A percentile compares a stretch with the other conserved stretches of the same genome.
Conservation (phyloP, 1,284 basidiomycete species). For the Marasmius oreades region DNA sequence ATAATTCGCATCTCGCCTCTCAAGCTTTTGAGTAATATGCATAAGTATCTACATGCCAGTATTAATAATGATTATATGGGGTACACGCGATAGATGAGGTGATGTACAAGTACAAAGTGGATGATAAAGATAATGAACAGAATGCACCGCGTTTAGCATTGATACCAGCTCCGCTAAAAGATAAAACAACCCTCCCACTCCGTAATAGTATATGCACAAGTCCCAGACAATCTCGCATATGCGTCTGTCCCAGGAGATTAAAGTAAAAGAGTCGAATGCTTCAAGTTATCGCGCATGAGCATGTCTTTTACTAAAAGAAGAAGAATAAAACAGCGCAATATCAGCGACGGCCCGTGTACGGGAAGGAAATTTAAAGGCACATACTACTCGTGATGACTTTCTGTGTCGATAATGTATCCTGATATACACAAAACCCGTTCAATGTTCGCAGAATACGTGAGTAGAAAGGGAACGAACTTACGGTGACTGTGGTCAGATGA, state of each 20-base stretch:
- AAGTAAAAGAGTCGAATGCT: conserved; percentile 29
- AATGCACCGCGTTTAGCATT: too few species aligned
- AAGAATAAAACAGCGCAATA: conserved; percentile 3
- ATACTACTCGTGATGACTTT: conserved; percentile 41
- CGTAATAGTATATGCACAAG: too few species aligned
- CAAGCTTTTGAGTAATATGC: too few species aligned
- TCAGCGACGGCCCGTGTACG: neutral
- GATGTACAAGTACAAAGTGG: too few species aligned
- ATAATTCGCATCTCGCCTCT: too few species aligned
- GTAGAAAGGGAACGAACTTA: conserved; percentile 30
- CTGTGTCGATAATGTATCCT: conserved; percentile 55
- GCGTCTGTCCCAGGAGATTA: conserved; percentile 1
- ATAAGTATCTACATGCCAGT: too few species aligned
- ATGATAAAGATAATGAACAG: too few species aligned
- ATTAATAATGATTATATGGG: too few species aligned
- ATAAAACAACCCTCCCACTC: too few species aligned
- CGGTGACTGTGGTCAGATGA: conserved; percentile 70
- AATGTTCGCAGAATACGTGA: conserved; percentile 3
- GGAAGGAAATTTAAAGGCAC: conserved; percentile 15
- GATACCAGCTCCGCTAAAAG: too few species aligned
- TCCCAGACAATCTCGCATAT: too few species aligned
- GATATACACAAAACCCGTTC: conserved; percentile 5
- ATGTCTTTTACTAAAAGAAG: conserved; percentile 46
- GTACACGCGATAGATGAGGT: too few species aligned
- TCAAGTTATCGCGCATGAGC: conserved; percentile 47